Percentiles rank a stretch among this genome's conserved stretches.
Conservation (phyloP, 768 basidiomycete species). For the Boletus pseudopeckii region DNA sequence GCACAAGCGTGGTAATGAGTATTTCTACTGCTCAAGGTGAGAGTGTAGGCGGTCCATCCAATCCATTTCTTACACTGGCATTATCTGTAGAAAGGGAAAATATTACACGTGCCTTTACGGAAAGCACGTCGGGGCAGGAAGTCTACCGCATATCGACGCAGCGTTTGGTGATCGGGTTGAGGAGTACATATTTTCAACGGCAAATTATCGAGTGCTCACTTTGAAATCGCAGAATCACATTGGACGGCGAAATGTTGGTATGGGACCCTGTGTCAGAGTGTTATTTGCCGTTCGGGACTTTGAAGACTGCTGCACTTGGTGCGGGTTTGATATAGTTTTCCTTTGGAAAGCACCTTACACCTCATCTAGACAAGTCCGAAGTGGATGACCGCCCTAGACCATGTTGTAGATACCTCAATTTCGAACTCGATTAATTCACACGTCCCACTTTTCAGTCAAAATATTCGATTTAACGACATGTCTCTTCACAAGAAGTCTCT, state of each 20-base stretch:
- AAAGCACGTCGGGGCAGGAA: slow-evolving; percentile 74
- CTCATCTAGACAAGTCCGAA: slow-evolving; percentile 59
- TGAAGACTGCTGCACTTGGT: slow-evolving; percentile 93
- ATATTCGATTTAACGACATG: slow-evolving; percentile 92
- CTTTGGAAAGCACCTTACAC: neutral
- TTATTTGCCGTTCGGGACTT: slow-evolving; percentile 86
- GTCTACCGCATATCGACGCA: slow-evolving; percentile 75
- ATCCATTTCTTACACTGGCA: neutral
- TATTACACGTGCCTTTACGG: slow-evolving; percentile 93
- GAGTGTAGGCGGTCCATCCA: neutral
- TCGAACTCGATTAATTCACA: neutral
- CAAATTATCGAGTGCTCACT: slow-evolving; percentile 6
- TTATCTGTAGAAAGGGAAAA: slow-evolving; percentile 69
- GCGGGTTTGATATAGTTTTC: slow-evolving; percentile 8
- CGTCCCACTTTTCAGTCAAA: slow-evolving; percentile 64
- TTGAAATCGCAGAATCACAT: slow-evolving; percentile 60
- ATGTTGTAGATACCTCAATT: slow-evolving; percentile 62
- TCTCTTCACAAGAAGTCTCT: slow-evolving; percentile 71
- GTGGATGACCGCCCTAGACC: slow-evolving; percentile 76
- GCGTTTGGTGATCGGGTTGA: slow-evolving; percentile 75
- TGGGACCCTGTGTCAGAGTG: slow-evolving; percentile 91
- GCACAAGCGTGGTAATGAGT: slow-evolving; percentile 88
- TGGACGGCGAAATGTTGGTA: slow-evolving; percentile 98
- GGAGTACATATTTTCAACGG: slow-evolving; percentile 53
- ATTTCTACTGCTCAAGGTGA: slow-evolving; percentile 89